Percentiles rank a stretch among this genome's conserved stretches.
phyloP scores from a whole-genome alignment of 495 filamentous ascomycete genomes.

The Hypoxylon perforatum region DNA sequence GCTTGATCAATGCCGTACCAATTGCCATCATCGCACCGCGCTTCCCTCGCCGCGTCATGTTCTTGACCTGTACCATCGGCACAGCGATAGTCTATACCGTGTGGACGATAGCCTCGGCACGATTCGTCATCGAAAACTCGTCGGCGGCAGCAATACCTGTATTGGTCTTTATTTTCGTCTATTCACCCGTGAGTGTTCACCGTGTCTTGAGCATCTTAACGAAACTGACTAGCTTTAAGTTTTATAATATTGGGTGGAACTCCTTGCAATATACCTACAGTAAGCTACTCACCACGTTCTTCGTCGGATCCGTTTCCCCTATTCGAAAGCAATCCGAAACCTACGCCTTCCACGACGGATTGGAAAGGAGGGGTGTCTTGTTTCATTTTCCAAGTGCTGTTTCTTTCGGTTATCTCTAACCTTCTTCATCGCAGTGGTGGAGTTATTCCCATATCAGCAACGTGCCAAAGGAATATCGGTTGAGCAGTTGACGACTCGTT shows the following conservation, averaged over 20 bases:
- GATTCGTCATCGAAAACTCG: slow-evolving; percentile 55
- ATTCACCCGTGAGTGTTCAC: slow-evolving; percentile 56
- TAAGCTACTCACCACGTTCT: slow-evolving; percentile 5
- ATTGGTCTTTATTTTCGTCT: slow-evolving; percentile 70
- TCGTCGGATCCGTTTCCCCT: background rate
- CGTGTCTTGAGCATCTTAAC: background rate
- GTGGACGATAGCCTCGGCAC: slow-evolving; percentile 66
- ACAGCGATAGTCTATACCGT: slow-evolving; percentile 64
- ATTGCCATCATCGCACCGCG: slow-evolving; percentile 61
- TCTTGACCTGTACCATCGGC: slow-evolving; percentile 62
- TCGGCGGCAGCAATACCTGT: slow-evolving; percentile 60
- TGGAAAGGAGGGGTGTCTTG: too few relatives aligned
- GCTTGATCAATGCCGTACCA: slow-evolving; percentile 61
- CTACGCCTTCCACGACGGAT: too few relatives aligned
- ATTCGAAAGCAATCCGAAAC: background rate
- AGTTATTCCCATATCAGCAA: slow-evolving; percentile 69
- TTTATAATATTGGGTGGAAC: slow-evolving; percentile 74
- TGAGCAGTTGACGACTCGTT: slow-evolving; percentile 66
- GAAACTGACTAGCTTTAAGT: slow-evolving; percentile 26
- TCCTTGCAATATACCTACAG: slow-evolving; percentile 66
- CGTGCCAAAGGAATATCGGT: slow-evolving; percentile 69
- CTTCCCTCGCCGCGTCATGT: slow-evolving; percentile 63
- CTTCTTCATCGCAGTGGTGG: slow-evolving; percentile 55
- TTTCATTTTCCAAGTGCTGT: background rate
- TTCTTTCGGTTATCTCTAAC: slow-evolving; percentile 5